Evolutionary conservation across 805 yeast genomes (phyloP), one percentile per base, ranked within the genome.

Genomic region (Cyberlindnera americana): DNA sequence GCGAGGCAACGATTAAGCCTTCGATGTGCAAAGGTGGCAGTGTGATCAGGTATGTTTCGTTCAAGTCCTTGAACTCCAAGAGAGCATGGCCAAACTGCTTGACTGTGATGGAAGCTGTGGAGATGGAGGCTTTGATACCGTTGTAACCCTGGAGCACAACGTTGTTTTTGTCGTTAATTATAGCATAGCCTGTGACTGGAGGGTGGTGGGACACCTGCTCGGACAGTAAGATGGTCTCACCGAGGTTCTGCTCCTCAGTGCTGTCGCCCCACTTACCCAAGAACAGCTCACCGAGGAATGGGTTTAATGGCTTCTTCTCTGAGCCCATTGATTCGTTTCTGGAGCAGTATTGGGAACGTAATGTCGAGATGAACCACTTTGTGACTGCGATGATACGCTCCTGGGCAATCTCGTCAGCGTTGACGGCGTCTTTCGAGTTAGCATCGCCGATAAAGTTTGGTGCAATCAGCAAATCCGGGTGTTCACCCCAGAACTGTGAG

Each of bases 151-250:
- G 85, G 47, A 89, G 69, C 29, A 69, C 64, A 19, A 83, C 81
- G 24, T 81, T 73, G 60, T 82, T 73, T 54, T 78, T 76, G 47
- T 80, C 84, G 60, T 89, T 89, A 56, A 76, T 67, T 40, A 93
- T 75, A 30, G 89, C 77, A 60, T 89, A 93, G 6, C 93, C 97
- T n/a, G 98, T 90, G 25, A 85, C 82, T 19, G 99, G 98, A 14
- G 99, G 99, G 62, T 93, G 99, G 66, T 93, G 99, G 46, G 90
- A 81, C 12, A 93, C 97, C 65, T 93, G 99, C 64, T 93, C 99
- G 48, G 90, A 78, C 39, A 88, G 66, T 57, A 91, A 69, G 11
- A 78, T 64, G 19, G 96, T 85, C 46, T 86, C 95, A 29, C 95
- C 96, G 13, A 76, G 62, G 39, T 65, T 69, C 10, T 67, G 62